Evolutionary conservation across 176 grass and related monocot species (phyloP), one percentile per base, ranked within the genome.

Genomic region (Paspalum notatum): DNA sequence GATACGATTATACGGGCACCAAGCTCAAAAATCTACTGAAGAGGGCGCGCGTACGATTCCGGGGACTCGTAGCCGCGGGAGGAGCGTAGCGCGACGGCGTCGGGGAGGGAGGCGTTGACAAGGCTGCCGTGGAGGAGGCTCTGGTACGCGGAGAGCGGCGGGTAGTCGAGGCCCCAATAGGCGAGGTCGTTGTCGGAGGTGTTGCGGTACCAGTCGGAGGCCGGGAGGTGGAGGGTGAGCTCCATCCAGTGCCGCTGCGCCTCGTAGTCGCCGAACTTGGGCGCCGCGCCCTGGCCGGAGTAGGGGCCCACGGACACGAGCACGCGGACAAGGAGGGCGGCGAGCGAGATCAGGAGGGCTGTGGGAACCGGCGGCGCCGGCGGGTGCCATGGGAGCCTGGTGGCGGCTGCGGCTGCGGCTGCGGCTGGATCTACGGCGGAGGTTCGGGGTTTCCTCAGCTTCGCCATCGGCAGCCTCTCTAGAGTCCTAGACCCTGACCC

Each of bases 171-270:
- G 66, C 95, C 95, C 95, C 95, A 98, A 71, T 98, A 95, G 4
- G 87, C 59, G 61, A 98, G 86, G 83, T 93, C 88, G 69, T 98
- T 98, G 65, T 62, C 88, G 74, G 95, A 81, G 61, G 92, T 91
- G 86, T 90, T 95, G 48, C 90, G 86, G 84, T 98, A 98, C 92
- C 95, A 95, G 62, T 91, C 86, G 9, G 88, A 78, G 40, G 90
- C 41, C 3, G 88, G 62, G 77, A 92, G 91, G 42, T 98, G 90
- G 47, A 98, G 83, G 54, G 92, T 89, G 90, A 98, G 87, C 95
- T 98, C 92, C 95, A 98, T 98, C 95, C 95, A 98, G 80, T 98
- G 92, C 67, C 95, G 86, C 88, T 95, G 92, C 38, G 95, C 95
- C 90, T 98, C 95, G 86, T 95, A 98, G 84, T 98, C 95, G 75